These are phyloP conservation scores for Tephrocybe sp. DNA, from an alignment of 768 basidiomycete genomes.

Conservation along the genomic window DNA sequence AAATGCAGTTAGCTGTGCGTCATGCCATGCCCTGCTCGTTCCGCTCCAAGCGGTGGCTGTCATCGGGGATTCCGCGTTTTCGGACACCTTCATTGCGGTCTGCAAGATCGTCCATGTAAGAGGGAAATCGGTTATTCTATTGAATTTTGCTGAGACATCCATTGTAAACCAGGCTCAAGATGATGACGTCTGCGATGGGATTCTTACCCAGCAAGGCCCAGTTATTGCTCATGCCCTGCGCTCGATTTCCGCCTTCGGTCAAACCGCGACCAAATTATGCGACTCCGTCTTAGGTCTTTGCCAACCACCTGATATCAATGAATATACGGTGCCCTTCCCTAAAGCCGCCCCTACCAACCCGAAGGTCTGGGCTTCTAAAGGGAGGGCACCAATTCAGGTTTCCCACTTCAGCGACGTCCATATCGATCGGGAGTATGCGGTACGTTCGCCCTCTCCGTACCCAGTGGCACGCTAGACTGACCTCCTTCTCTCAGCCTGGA, in stretches of 20 bases:
- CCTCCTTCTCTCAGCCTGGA: constrained; percentile 37
- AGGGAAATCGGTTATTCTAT: neutral
- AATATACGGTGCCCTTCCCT: constrained; percentile 45
- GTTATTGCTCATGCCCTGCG: constrained; percentile 59
- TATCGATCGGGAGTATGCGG: constrained; percentile 56
- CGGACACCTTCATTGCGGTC: constrained; percentile 38
- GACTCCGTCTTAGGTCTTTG: constrained; percentile 56
- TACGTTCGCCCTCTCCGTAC: constrained; percentile 22
- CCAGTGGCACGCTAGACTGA: neutral
- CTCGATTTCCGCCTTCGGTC: constrained; percentile 42
- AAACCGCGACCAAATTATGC: constrained; percentile 55
- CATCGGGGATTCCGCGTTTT: constrained; percentile 49
- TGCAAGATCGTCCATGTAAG: constrained; percentile 43
- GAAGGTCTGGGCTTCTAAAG: constrained; percentile 32
- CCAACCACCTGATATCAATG: constrained; percentile 44
- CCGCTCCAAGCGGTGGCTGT: constrained; percentile 46
- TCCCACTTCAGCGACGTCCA: constrained; percentile 66
- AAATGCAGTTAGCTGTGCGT: constrained; percentile 46
- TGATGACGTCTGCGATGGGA: constrained; percentile 57
- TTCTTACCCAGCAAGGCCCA: constrained; percentile 50
- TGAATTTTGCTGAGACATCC: neutral
- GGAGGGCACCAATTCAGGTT: constrained; percentile 50
- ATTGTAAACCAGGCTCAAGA: constrained; percentile 43
- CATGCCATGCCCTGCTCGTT: constrained; percentile 51
- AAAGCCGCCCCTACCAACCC: constrained; percentile 37